Conservation (phyloP, 257 asterid species). For the Scutellaria minor region DNA sequence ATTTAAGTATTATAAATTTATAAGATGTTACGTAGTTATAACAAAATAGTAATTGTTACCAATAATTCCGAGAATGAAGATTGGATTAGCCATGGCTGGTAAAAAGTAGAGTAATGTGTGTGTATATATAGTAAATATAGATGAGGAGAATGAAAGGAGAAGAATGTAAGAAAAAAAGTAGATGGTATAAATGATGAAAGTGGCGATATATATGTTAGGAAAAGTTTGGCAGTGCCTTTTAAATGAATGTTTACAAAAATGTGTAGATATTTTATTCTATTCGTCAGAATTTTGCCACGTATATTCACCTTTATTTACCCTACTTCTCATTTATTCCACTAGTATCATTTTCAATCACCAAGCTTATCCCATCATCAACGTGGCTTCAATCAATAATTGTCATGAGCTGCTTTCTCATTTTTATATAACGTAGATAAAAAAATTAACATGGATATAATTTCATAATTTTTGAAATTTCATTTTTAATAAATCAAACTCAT, state of each 20-base stretch:
- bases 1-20: no score
- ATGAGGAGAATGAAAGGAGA: background rate
- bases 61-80: constrained; percentile 54
- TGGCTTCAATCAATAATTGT: background rate
- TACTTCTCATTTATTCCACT: background rate
- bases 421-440: no score
- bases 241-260: constrained; percentile 4
- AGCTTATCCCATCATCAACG: background rate
- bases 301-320: background rate
- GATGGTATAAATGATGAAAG: background rate
- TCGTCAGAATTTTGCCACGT: constrained; percentile 31
- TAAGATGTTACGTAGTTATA: no score
- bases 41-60: constrained; percentile 31
- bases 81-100: constrained; percentile 43
- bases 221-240: constrained; percentile 24
- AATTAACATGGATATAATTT: no score
- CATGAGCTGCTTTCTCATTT: background rate
- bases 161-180: background rate
- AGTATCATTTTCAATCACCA: background rate
- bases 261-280: background rate
- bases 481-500: background rate
- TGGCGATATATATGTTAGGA: background rate
- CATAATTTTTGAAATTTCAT: no score
- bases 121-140: background rate
- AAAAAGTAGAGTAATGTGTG: background rate